Evolutionary conservation across 495 filamentous ascomycete species (phyloP).

Genomic region (Cudoniella acicularis): DNA sequence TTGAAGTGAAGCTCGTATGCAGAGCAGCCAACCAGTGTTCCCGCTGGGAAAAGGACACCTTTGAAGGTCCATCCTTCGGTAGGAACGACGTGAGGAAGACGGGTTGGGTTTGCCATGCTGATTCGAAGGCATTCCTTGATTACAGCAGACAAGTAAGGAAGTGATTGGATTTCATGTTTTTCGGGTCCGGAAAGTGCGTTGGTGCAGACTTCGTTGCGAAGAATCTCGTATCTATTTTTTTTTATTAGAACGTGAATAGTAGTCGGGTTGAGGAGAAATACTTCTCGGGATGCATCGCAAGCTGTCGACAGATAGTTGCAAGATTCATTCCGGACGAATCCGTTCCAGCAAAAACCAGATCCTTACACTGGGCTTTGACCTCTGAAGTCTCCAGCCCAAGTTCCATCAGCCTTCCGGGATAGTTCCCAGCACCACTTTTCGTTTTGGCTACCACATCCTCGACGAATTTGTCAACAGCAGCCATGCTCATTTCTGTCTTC

Average conservation of each 20-base stretch:
- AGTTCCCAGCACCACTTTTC: constrained; percentile 29
- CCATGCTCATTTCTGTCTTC: constrained; percentile 29
- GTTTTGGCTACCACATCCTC: constrained; percentile 19
- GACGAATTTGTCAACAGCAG: constrained; percentile 37
- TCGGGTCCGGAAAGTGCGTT: constrained; percentile 18
- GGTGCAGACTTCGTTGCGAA: constrained; percentile 33
- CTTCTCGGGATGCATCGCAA: constrained; percentile 39
- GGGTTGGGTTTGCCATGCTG: constrained; percentile 46
- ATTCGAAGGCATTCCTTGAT: constrained; percentile 21
- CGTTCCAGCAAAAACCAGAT: constrained; percentile 38
- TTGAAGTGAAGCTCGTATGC: constrained; percentile 44
- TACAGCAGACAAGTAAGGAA: constrained; percentile 33
- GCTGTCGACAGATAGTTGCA: constrained; percentile 38
- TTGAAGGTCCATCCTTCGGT: constrained; percentile 35
- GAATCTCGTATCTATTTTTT: constrained; percentile 30
- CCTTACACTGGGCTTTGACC: constrained; percentile 42
- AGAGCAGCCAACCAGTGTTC: constrained; percentile 40
- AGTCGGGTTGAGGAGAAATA: constrained; percentile 22
- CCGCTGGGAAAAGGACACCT: constrained; percentile 34
- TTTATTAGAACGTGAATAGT: neutral
- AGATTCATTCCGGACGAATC: constrained; percentile 44
- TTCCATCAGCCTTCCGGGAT: constrained; percentile 43
- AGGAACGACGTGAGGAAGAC: constrained; percentile 45
- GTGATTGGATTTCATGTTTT: constrained; percentile 28
- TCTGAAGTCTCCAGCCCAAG: constrained; percentile 38